Evolutionary conservation across 2,329 filamentous ascomycete species (phyloP), one percentile per base, ranked within the genome.

Genomic region (Amesomyces nigricolor): DNA sequence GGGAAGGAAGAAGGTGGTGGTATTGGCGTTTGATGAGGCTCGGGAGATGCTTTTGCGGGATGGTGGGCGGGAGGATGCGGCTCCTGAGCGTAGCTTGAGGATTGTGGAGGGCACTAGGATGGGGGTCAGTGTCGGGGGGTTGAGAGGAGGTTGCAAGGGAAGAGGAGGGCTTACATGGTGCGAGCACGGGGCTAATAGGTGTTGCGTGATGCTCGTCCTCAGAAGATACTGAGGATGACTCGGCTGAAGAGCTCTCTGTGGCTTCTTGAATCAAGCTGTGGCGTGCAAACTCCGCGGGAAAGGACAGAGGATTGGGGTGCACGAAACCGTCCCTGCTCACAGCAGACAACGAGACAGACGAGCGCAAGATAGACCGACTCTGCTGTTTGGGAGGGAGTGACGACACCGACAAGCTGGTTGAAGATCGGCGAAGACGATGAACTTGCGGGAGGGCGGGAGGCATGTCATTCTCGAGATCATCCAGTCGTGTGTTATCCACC

Each of bases 321-420:
- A 40, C 30, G 26, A 54, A 19, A 4, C 47, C 47, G 51, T 64
- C 61, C 32, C 51, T 44, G 45, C 56, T 61, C 11, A 49, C 38
- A n/a, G 53, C 9, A 35, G 57, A 59, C 16, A 60, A 62, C 26
- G 58, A 62, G 11, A 58, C 37, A 9, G 64, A 61, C 3, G 58
- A 54, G 17, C 62, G 58, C 30, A 64, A 29, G 11, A 59, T 58
- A 22, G 63, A 56, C 14, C 59, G 39, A 30, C 59, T 63, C 40
- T 59, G 59, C 14, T 59, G 51, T 49, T 53, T 55, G 45, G 57
- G 58, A 9, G 54, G 46, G n/a, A 30, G 11, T 3, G 51, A 47
- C 38, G 30, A 39, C 17, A 58, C 40, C 22, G 53, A 53, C 26
- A 38, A 35, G 19, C 43, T 50, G 8, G 56, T 56, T 32, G 62